These are phyloP conservation scores for Aspergillus calidoustus DNA, from an alignment of 2,329 filamentous ascomycete genomes.

Conservation along the genomic window DNA sequence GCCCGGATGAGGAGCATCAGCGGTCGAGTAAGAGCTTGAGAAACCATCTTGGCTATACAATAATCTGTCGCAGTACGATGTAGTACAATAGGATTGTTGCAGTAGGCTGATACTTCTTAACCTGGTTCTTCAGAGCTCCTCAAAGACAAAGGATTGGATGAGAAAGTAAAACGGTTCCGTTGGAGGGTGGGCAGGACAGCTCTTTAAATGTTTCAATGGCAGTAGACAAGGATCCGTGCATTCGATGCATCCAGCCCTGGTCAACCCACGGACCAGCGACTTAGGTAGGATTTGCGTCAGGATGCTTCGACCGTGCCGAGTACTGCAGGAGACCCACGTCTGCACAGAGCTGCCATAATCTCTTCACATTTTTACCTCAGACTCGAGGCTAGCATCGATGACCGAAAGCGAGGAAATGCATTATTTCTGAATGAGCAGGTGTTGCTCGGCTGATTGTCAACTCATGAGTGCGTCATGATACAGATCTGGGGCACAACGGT, in stretches of 20 bases:
- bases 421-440: background rate
- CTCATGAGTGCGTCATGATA: constrained; percentile 8
- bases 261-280: constrained; percentile 13
- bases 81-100: background rate
- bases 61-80: background rate
- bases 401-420: background rate
- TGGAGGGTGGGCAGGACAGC: background rate
- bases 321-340: constrained; percentile 17
- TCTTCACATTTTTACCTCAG: constrained; percentile 3
- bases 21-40: constrained; percentile 34
- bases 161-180: background rate
- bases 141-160: constrained; percentile 4
- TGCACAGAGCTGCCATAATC: background rate
- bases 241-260: constrained; percentile 6
- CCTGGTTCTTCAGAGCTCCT: background rate
- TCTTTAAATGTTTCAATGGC: constrained; percentile 9
- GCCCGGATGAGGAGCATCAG: constrained; percentile 36
- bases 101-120: background rate
- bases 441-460: background rate
- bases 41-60: constrained; percentile 25
- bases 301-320: constrained; percentile 18
- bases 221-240: constrained; percentile 1
- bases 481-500: background rate
- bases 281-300: constrained; percentile 17
- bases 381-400: background rate